These are phyloP conservation scores for Trichophyton mentagrophytes DNA, from an alignment of 2,329 filamentous ascomycete genomes.

Conservation along the genomic window DNA sequence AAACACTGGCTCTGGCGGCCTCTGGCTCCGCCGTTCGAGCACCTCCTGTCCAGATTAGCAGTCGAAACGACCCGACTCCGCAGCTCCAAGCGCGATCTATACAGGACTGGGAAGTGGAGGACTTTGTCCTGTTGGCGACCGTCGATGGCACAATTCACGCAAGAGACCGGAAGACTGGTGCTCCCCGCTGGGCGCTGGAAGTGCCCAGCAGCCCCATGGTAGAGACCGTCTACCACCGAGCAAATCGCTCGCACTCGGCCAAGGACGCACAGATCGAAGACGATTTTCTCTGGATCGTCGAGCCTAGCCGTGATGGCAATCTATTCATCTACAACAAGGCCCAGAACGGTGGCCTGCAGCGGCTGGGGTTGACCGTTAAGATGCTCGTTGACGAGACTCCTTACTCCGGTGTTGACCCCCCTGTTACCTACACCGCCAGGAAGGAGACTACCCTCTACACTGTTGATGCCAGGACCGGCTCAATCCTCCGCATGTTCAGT, in stretches of 20 bases:
- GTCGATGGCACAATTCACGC: constrained; percentile 95
- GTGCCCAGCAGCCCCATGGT: constrained; percentile 71
- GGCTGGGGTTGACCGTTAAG: constrained; percentile 47
- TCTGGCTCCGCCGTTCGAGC: constrained; percentile 62
- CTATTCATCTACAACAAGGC: constrained; percentile 76
- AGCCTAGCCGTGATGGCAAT: constrained; percentile 74
- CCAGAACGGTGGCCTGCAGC: constrained; percentile 34
- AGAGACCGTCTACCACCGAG: constrained; percentile 69
- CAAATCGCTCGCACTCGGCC: constrained; percentile 43
- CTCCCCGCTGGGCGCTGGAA: constrained; percentile 72
- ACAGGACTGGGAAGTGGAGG: constrained; percentile 99
- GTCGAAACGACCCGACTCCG: constrained; percentile 57
- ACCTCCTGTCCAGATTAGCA: constrained; percentile 64
- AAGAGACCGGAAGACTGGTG: constrained; percentile 73
- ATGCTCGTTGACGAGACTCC: constrained; percentile 74
- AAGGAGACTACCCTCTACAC: constrained; percentile 86
- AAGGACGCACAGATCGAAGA: constrained; percentile 49
- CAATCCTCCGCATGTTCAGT: constrained; percentile 72
- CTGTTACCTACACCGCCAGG: constrained; percentile 77
- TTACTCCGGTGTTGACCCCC: constrained; percentile 59
- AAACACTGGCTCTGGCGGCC: constrained; percentile 89
- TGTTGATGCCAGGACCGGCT: constrained; percentile 73
- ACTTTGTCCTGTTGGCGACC: constrained; percentile 99
- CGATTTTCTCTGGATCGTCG: constrained; percentile 88
- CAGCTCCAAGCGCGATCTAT: constrained; percentile 90